Percentiles rank a stretch among this genome's conserved stretches.
Conservation (phyloP, 306 rosid species). For the Cucumis hystrix region DNA sequence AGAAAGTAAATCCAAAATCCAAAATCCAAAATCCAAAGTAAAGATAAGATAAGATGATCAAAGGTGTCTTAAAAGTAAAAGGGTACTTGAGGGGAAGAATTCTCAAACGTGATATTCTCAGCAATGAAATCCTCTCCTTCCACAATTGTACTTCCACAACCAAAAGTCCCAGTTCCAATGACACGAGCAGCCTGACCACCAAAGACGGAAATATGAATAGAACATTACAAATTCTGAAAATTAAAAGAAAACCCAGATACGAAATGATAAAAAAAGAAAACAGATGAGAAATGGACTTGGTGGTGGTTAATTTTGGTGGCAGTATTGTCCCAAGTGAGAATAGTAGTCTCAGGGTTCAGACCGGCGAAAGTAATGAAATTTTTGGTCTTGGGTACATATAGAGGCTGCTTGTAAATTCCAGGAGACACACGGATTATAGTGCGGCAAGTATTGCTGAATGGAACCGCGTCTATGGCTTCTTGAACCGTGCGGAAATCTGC, state of each 20-base stretch:
- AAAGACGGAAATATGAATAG: not conserved
- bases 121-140: slow-evolving; percentile 95
- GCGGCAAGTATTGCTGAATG: slow-evolving; percentile 57
- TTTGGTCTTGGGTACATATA: slow-evolving; percentile 79
- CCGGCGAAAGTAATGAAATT: slow-evolving; percentile 63
- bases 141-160: slow-evolving; percentile 68
- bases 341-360: slow-evolving; percentile 40
- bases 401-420: slow-evolving; percentile 65
- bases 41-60: not conserved
- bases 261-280: not conserved
- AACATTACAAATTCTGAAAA: not conserved
- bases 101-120: slow-evolving; percentile 83
- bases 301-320: slow-evolving; percentile 62
- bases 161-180: slow-evolving; percentile 86
- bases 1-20: not conserved
- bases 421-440: slow-evolving; percentile 58
- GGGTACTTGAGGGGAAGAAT: slow-evolving; percentile 68
- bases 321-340: slow-evolving; percentile 79
- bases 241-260: slow-evolving; percentile 9
- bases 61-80: not conserved
- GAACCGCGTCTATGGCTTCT: slow-evolving; percentile 75
- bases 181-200: slow-evolving; percentile 38
- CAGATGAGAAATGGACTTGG: slow-evolving; percentile 28
- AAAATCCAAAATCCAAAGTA: not conserved
- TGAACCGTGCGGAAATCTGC: slow-evolving; percentile 63